Evolutionary conservation across 306 rosid species (phyloP).

Genomic region (Psophocarpus tetragonolobus): DNA sequence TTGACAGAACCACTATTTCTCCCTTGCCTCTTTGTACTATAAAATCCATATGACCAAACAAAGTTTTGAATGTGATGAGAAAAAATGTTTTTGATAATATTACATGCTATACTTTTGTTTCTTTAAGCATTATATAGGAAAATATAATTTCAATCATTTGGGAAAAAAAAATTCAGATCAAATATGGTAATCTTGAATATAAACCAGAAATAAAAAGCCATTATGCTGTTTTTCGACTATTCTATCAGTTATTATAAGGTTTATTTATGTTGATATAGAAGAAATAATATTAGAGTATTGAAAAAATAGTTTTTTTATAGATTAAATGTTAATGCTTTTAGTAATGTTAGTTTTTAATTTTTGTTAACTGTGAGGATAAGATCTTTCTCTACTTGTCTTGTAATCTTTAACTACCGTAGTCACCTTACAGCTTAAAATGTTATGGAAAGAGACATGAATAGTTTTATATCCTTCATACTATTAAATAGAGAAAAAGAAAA

Average conservation of each 20-base stretch:
- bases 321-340: too few species aligned
- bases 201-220: not conserved
- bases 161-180: not conserved
- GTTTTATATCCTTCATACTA: not conserved
- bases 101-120: not conserved
- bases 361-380: too few species aligned
- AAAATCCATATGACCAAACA: not conserved
- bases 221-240: not conserved
- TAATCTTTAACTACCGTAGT: too few species aligned
- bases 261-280: not conserved
- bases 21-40: not conserved
- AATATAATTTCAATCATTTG: not conserved
- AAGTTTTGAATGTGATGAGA: not conserved
- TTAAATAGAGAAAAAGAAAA: not conserved
- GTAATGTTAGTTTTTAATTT: too few species aligned
- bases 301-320: too few species aligned
- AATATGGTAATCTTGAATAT: not conserved
- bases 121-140: not conserved
- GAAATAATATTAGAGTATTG: not conserved
- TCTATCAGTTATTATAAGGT: not conserved
- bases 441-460: not conserved
- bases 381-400: too few species aligned
- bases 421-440: not conserved
- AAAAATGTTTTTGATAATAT: not conserved
- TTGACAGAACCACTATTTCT: not conserved